Percentiles rank a stretch among this genome's conserved stretches.
Conservation (phyloP, 176 grass and related monocot species). For the Zizania latifolia region DNA sequence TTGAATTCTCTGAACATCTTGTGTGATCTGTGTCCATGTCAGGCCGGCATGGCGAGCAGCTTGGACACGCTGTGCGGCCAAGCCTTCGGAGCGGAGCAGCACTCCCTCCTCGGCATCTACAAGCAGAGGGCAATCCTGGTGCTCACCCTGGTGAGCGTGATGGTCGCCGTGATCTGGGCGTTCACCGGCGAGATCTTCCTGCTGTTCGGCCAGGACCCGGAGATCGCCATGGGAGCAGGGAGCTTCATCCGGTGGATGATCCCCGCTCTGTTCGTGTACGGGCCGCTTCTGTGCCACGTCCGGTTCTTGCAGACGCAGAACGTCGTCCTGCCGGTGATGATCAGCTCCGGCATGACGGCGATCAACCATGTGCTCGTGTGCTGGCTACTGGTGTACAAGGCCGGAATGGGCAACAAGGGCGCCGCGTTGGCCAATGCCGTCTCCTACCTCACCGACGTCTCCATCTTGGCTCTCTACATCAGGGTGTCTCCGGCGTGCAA, state of each 20-base stretch:
- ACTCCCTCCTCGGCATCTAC: constrained; percentile 33
- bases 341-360: constrained; percentile 25
- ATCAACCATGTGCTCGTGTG: constrained; percentile 37
- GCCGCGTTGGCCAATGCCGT: constrained; percentile 32
- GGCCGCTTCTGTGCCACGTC: constrained; percentile 28
- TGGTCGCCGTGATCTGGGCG: constrained; percentile 8
- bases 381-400: constrained; percentile 36
- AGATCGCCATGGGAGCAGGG: constrained; percentile 35
- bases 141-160: constrained; percentile 26
- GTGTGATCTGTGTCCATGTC: not conserved
- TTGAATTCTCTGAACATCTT: not conserved
- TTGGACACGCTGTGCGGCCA: constrained; percentile 33
- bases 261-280: constrained; percentile 32
- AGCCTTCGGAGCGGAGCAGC: constrained; percentile 36
- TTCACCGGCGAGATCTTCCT: constrained; percentile 38
- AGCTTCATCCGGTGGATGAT: constrained; percentile 39
- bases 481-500: constrained; percentile 28
- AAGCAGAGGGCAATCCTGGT: constrained; percentile 41
- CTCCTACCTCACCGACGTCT: constrained; percentile 28
- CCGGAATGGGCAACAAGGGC: constrained; percentile 30
- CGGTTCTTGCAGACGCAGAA: constrained; percentile 35
- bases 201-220: constrained; percentile 30
- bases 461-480: constrained; percentile 26
- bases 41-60: not conserved
- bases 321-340: constrained; percentile 40